Base-by-base conservation (phyloP, 2,329 filamentous ascomycete species). In the Cytospora piceae region DNA sequence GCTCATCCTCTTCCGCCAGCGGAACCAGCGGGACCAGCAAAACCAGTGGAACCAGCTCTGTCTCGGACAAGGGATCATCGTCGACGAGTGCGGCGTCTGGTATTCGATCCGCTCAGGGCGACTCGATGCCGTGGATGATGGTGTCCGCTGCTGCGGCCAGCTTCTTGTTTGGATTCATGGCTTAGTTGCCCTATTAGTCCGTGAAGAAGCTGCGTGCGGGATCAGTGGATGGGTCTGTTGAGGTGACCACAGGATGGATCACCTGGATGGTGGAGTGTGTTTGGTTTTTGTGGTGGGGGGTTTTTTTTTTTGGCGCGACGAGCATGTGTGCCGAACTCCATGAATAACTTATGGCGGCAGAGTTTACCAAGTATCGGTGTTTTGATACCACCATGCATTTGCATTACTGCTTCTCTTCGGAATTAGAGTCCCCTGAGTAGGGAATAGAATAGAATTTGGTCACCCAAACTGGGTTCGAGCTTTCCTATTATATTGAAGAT, bases 1-100 rank as follows among this genome's bases (percentile, higher is more conserved):
- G 59, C 6, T 61, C 67, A 24, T 61, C 67, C 7, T 46, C 67
- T 6, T 49, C 67, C 3, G 58, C 68, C 61, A 74, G 71, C 62
- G 71, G 70, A 57, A 71, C 68, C 34, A 66, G 63, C 37, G n/a
- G n/a, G n/a, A n/a, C 68, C 61, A 74, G 71, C 62, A 71, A 70
- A 57, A 71, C 68, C 61, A 74, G 71, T 61, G 71, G 70, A 57
- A 71, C 68, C 34, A 66, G 63, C 37, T 39, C 49, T 17, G n/a
- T 29, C 22, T 59, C 60, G 22, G 24, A 8, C 22, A 42, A 42
- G 39, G 17, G 42, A 7, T 24, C 58, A 2, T 15, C 58, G 27
- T 46, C 53, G 20, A 37, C 46, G n/a, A 58, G 54, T 24, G 58
- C 65, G 9, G 57, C 58, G 20, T 29, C 42, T n/a, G 52, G 62